Percentiles rank a stretch among this genome's conserved stretches.
These are phyloP conservation scores for Macrolepiota albuminosa DNA, from an alignment of 768 basidiomycete species.

Conservation along the genomic window DNA sequence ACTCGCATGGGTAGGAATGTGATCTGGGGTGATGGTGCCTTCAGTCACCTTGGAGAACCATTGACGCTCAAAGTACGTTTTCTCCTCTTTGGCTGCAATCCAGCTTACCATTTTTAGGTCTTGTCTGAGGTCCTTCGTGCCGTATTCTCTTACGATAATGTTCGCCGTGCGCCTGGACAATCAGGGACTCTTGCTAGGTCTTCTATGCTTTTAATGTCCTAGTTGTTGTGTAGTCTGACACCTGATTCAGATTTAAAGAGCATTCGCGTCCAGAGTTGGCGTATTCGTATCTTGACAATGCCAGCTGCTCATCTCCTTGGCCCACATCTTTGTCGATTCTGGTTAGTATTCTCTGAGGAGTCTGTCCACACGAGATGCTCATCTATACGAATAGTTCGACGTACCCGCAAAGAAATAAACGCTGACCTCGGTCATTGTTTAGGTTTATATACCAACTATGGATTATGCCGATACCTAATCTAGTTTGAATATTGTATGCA, in stretches of 20 bases:
- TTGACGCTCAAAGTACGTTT: conserved; percentile 48
- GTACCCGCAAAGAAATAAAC: neutral
- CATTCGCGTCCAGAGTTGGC: conserved; percentile 40
- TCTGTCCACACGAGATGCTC: neutral
- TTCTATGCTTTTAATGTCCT: conserved; percentile 3
- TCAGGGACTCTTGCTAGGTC: conserved; percentile 61
- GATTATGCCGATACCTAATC: neutral
- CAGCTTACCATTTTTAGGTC: conserved; percentile 42
- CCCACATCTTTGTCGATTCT: conserved; percentile 60
- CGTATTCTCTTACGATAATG: conserved; percentile 50
- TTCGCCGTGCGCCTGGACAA: conserved; percentile 63
- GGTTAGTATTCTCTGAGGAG: conserved; percentile 26
- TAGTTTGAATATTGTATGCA: neutral
- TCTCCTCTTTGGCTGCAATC: neutral
- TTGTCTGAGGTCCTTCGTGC: conserved; percentile 60
- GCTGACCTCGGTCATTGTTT: neutral
- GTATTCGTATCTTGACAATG: conserved; percentile 51
- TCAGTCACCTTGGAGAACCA: conserved; percentile 41
- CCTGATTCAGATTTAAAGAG: conserved; percentile 40
- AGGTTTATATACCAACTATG: neutral
- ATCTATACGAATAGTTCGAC: neutral
- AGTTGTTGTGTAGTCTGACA: neutral
- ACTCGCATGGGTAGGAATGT: conserved; percentile 40
- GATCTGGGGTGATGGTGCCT: conserved; percentile 44
- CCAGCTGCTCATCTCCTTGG: conserved; percentile 56